Conservation (phyloP, 2,329 filamentous ascomycete species). For the Coniochaeta ligniaria region DNA sequence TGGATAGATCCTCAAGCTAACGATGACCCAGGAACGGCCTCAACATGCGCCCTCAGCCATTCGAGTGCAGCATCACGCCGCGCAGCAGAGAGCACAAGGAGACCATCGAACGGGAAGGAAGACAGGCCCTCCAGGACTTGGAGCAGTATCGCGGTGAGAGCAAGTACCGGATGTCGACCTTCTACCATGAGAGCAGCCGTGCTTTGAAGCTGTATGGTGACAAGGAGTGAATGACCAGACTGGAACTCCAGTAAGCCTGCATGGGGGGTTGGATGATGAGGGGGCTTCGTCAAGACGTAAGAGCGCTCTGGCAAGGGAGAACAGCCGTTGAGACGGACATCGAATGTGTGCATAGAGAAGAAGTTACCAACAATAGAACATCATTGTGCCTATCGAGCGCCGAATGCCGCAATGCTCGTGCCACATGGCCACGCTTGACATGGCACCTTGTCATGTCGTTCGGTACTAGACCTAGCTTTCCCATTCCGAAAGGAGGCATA, state of each 20-base stretch:
- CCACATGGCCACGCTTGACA: too few species aligned
- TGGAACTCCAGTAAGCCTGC: background rate
- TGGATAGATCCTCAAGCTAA: background rate
- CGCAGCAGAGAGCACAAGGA: slow-evolving; percentile 37
- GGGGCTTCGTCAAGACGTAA: background rate
- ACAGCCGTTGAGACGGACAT: too few species aligned
- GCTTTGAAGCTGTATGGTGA: slow-evolving; percentile 2
- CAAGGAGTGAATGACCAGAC: background rate
- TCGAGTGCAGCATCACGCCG: slow-evolving; percentile 45
- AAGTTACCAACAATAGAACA: too few species aligned
- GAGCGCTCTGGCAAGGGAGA: too few species aligned
- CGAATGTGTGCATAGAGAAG: background rate
- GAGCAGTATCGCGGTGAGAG: slow-evolving; percentile 47
- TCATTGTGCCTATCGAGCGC: too few species aligned
- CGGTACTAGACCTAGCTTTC: too few species aligned
- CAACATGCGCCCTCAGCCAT: slow-evolving; percentile 50
- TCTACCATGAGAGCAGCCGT: slow-evolving; percentile 26
- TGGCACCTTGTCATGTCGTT: too few species aligned
- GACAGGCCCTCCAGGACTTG: slow-evolving; percentile 42
- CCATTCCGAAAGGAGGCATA: too few species aligned
- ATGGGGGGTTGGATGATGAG: background rate
- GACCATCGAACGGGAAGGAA: slow-evolving; percentile 45
- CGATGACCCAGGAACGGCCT: slow-evolving; percentile 33
- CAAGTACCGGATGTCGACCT: slow-evolving; percentile 49
- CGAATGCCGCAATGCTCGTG: too few species aligned